Evolutionary conservation across 2,329 filamentous ascomycete species (phyloP), one percentile per base, ranked within the genome.

Genomic region (Nothophaeocryptopus gaeumannii): DNA sequence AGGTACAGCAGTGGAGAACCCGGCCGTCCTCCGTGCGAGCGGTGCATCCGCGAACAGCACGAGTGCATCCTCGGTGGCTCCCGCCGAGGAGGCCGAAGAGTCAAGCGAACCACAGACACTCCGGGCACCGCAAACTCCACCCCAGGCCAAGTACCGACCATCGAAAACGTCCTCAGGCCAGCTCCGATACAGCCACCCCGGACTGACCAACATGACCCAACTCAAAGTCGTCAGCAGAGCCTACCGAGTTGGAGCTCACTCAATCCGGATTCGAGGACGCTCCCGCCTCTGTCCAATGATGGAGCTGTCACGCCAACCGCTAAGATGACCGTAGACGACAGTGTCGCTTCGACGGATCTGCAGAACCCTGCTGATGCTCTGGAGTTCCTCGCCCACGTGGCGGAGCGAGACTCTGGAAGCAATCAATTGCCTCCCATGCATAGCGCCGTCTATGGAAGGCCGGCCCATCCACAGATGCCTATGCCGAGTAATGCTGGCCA

Each of bases 291-390:
- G 33, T 53, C 55, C 10, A 54, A 59, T 47, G 60, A 63, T 51
- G 53, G 43, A 12, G 43, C 55, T 31, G 46, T 46, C 13, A 61
- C 58, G 29, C 56, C 60, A 14, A 56, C 53, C 29, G 58, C 61
- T 5, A 62, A 63, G 52, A 60, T 63, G 58, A 62, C 60, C 9
- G 64, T 67, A 13, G 63, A 67, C 45, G 63, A 66, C 29, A 60
- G 54, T 20, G 61, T 66, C 26, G 63, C 60, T 10, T 61, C 63
- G 8, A 62, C 63, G 7, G 64, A 67, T 47, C 44, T 67, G 32
- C 63, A 66, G 50, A 67, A 67, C 46, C 64, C 64, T 16, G 63
- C 63, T 10, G 64, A 67, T 55, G 64, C 64, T 30, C 51, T 67
- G 26, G 64, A 65, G 14, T 67, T 67, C 40, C 57, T 66, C 5